These are phyloP conservation scores for Brassica napus DNA, from an alignment of 345 rosid species.

Conservation along the genomic window Da-Ae NC_063439.1:20340501-20341000, in stretches of 20 bases:
- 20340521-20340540: conserved; percentile 77
- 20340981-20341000: conserved; percentile 2
- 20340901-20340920: conserved; percentile 51
- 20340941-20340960: conserved; percentile 56
- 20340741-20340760: conserved; percentile 65
- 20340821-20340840: conserved; percentile 84
- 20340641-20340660: conserved; percentile 83
- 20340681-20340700: conserved; percentile 69
- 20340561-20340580: conserved; percentile 47
- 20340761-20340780: conserved; percentile 69
- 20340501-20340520: conserved; percentile 94
- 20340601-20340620: conserved; percentile 88
- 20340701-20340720: conserved; percentile 87
- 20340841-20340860: conserved; percentile 59
- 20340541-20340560: conserved; percentile 86
- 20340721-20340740: conserved; percentile 63
- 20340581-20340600: conserved; percentile 68
- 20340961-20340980: conserved; percentile 19
- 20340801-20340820: conserved; percentile 85
- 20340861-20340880: conserved; percentile 78
- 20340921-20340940: conserved; percentile 60
- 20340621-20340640: conserved; percentile 87
- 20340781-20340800: conserved; percentile 67
- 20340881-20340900: conserved; percentile 59
- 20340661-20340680: conserved; percentile 71